phyloP scores from a whole-genome alignment of 2,329 filamentous ascomycete genomes.

The Exutisphaerella laricina region DNA sequence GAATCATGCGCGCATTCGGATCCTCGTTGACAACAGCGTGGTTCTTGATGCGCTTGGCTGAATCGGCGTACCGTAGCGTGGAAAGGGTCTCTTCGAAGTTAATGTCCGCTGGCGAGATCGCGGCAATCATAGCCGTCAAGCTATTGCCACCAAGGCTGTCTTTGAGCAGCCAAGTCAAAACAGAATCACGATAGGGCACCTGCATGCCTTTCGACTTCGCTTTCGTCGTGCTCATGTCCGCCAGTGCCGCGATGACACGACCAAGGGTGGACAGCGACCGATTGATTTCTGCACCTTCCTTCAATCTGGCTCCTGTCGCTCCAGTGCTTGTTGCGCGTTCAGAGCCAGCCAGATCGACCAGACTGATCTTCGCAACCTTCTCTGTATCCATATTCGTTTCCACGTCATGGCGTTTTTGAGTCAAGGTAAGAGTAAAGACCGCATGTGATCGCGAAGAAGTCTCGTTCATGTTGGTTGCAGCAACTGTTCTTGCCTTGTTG shows the following conservation, averaged over 20 bases:
- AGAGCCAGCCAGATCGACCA: slow-evolving; percentile 53
- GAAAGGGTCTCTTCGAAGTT: slow-evolving; percentile 98
- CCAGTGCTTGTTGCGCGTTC: slow-evolving; percentile 96
- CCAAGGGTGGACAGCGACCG: slow-evolving; percentile 91
- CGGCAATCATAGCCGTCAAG: slow-evolving; percentile 99
- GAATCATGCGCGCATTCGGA: slow-evolving; percentile 97
- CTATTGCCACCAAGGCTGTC: slow-evolving; percentile 97
- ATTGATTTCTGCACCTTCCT: slow-evolving; percentile 98
- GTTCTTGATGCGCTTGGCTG: slow-evolving; percentile 99
- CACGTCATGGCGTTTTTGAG: slow-evolving; percentile 82
- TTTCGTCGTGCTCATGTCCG: slow-evolving; percentile 79
- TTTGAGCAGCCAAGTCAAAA: slow-evolving; percentile 93
- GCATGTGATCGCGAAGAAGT: slow-evolving; percentile 97
- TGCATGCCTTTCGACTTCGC: slow-evolving; percentile 74
- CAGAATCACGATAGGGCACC: slow-evolving; percentile 94
- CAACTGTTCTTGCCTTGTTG: slow-evolving; percentile 96
- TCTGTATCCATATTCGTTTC: slow-evolving; percentile 97
- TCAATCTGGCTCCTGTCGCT: slow-evolving; percentile 87
- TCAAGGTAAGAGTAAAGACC: slow-evolving; percentile 93
- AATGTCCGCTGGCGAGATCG: slow-evolving; percentile 96
- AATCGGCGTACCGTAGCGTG: slow-evolving; percentile 93
- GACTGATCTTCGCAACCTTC: slow-evolving; percentile 45
- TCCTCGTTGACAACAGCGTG: slow-evolving; percentile 99
- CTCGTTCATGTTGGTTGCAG: slow-evolving; percentile 99
- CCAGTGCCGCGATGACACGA: slow-evolving; percentile 92